Percentiles rank a stretch among this genome's conserved stretches.
These are phyloP conservation scores for Helminthosporium solani DNA, from an alignment of 2,329 filamentous ascomycete species.

Conservation along the genomic window DNA sequence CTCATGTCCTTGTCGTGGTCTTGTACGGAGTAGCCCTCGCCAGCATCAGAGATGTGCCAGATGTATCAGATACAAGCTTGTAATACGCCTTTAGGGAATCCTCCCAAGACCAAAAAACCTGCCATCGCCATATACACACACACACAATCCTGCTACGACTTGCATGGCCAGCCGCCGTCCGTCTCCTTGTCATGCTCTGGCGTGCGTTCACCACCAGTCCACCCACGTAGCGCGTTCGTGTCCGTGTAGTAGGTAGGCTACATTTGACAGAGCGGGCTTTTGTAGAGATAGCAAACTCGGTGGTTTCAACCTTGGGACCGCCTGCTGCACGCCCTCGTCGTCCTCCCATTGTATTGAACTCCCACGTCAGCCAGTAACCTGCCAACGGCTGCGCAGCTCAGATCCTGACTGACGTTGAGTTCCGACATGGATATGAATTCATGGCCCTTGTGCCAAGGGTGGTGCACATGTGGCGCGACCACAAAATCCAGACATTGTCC, in stretches of 20 bases:
- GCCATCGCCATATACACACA: background rate
- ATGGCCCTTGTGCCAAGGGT: slow-evolving; percentile 8
- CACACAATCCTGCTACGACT: background rate
- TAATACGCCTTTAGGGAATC: background rate
- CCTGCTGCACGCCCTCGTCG: background rate
- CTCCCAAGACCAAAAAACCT: background rate
- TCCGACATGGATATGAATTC: background rate
- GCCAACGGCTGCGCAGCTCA: slow-evolving; percentile 4
- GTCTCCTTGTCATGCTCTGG: background rate
- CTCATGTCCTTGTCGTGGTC: too few relatives aligned
- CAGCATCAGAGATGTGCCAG: too few relatives aligned
- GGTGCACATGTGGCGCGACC: slow-evolving; percentile 14
- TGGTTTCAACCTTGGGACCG: background rate
- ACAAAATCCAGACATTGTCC: slow-evolving; percentile 7
- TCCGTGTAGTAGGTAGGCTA: too few relatives aligned
- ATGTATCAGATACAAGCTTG: too few relatives aligned
- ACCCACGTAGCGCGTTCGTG: too few relatives aligned
- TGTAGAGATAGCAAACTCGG: too few relatives aligned
- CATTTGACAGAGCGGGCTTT: too few relatives aligned
- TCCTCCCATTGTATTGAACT: background rate
- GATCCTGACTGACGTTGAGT: slow-evolving; percentile 8
- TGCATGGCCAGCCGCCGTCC: background rate
- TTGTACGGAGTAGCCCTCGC: too few relatives aligned
- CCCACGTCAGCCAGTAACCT: slow-evolving; percentile 2
- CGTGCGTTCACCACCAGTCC: background rate